Base-by-base conservation (phyloP, 2,329 filamentous ascomycete genomes). In the Diatrype stigma region DNA sequence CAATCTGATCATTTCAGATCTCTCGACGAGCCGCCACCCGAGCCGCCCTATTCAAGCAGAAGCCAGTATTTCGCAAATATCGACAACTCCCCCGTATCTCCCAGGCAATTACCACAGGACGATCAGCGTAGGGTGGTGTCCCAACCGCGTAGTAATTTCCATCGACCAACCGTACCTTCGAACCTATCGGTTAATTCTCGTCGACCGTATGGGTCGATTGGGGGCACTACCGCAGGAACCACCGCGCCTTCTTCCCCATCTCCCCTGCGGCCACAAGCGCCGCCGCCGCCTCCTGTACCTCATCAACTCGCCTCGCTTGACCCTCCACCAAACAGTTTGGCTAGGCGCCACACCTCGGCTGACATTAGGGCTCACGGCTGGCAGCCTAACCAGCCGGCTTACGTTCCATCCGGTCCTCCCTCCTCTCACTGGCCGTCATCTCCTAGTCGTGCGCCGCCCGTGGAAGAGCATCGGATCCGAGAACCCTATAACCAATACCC, bases 351-450 rank as follows among this genome's bases (percentile, higher is more conserved):
- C 70, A 99, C 94, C 2, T 93, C 92, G 37, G 94, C 94, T 52
- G 94, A 99, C 67, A 97, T 99, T 60, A 86, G 94, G 48, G 87
- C 92, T 61, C 87, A 91, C 65, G 90, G 87, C 35, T 93, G 89
- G 84, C 86, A 85, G 55, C 77, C 77, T 7, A 76, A 71, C 46
- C 73, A 75, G 40, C 77, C 81, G 23, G 87, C 86, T 5, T 88
- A 86, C 11, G 88, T 84, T 63, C 77, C 80, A 7, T 85, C 86
- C 3, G 84, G 84, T 11, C 70, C 74, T 2, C 69, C 75, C 8
- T 73, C 77, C 1, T 68, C 71, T 3, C 74, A 74, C 14, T 82
- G 79, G 75, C 80, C 80, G 0, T 71, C 79, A 2, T 82, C 80
- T 8, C 80, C 80, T 0, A 80, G 64, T 55, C 73, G 80, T 8